Evolutionary conservation across 208 protist genomes (phyloP).

Genomic region (Acanthamoeba castellanii): DNA sequence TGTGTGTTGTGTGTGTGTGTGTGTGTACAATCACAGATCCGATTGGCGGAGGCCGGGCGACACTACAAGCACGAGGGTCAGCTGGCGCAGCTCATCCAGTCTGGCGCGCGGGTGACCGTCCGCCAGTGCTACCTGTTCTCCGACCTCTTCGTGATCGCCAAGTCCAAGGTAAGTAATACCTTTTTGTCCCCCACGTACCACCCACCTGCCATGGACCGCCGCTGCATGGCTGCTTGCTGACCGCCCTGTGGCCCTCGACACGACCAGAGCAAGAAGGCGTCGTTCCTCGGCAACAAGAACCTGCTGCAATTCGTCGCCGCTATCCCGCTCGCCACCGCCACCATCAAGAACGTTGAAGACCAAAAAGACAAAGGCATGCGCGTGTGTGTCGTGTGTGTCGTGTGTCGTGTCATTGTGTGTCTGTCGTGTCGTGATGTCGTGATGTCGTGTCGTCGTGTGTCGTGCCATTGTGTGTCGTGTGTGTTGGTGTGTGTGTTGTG

Average conservation of each 20-base stretch:
- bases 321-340: not conserved
- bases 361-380: conserved; percentile 4
- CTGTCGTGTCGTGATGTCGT: no score
- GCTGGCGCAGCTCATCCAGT: conserved; percentile 40
- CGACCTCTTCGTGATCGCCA: conserved; percentile 43
- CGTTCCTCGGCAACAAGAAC: conserved; percentile 38
- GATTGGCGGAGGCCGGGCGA: conserved; percentile 31
- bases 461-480: not conserved
- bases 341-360: conserved; percentile 22
- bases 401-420: no score
- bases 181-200: not conserved
- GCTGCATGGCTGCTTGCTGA: not conserved
- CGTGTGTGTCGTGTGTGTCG: not conserved
- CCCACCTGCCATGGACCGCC: not conserved
- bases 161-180: not conserved
- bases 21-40: not conserved
- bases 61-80: conserved; percentile 43
- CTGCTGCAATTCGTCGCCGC: conserved; percentile 27
- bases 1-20: not conserved
- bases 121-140: conserved; percentile 67
- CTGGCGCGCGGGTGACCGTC: not conserved
- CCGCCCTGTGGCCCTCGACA: no score
- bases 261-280: conserved; percentile 34
- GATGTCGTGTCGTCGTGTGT: no score
- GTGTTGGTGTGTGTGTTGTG: not conserved